A percentile compares a stretch with the other conserved stretches of the same genome.
Conservation (phyloP, 75 land plant species). For the Pinus albicaulis region DNA sequence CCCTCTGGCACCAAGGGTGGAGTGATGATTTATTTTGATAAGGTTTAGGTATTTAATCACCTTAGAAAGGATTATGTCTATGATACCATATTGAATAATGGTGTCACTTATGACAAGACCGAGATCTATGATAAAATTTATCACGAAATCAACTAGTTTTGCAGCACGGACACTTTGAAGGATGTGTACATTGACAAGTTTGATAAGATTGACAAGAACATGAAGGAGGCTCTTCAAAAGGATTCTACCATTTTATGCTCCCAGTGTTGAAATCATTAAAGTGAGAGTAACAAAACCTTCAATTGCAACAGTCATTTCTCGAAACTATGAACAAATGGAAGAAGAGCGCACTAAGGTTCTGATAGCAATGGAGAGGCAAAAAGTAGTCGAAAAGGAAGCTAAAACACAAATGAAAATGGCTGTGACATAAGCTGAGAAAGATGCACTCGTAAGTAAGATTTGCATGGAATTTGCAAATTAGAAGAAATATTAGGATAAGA, state of each 20-base stretch:
- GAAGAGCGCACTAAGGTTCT: conserved; percentile 78
- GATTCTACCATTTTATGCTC: conserved; percentile 62
- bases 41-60: conserved; percentile 81
- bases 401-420: conserved; percentile 93
- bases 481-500: too few species aligned
- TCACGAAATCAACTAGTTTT: conserved; percentile 63
- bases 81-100: conserved; percentile 75
- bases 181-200: conserved; percentile 55
- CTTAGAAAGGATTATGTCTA: conserved; percentile 81
- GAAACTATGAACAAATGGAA: conserved; percentile 52
- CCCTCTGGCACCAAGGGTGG: too few species aligned
- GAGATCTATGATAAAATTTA: conserved; percentile 65
- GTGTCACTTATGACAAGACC: conserved; percentile 53
- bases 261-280: conserved; percentile 48
- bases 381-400: conserved; percentile 92
- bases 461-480: too few species aligned
- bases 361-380: conserved; percentile 91
- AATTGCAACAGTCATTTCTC: conserved; percentile 40
- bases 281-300: conserved; percentile 56
- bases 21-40: too few species aligned
- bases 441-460: conserved; percentile 89
- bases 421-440: conserved; percentile 93
- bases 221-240: conserved; percentile 55
- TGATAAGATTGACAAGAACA: conserved; percentile 56
- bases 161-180: conserved; percentile 45